phyloP scores from a whole-genome alignment of 371 early-diverging fungal genomes.

The Mucor saturninus region DNA sequence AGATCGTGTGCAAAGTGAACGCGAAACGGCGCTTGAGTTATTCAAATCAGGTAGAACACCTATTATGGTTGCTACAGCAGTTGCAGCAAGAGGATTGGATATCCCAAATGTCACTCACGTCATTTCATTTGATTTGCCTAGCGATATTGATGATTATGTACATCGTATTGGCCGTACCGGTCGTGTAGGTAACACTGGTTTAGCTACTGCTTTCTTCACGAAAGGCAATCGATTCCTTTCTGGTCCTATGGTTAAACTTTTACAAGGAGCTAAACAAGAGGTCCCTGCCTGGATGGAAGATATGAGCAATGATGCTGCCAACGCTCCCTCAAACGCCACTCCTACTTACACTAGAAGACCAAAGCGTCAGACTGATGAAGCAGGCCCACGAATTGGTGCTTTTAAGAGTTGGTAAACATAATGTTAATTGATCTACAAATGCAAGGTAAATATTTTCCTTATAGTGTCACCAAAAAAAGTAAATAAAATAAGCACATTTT shows the following conservation, averaged over 20 bases:
- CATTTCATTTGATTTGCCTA: slow-evolving; percentile 93
- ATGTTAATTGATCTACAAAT: not conserved
- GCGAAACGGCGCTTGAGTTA: slow-evolving; percentile 88
- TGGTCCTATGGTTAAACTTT: slow-evolving; percentile 72
- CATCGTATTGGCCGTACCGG: slow-evolving; percentile 95
- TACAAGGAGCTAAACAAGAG: slow-evolving; percentile 61
- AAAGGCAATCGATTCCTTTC: slow-evolving; percentile 86
- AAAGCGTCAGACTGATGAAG: slow-evolving; percentile 19
- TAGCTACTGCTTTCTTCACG: slow-evolving; percentile 96
- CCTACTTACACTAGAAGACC: not conserved
- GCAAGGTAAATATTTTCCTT: slow-evolving; percentile 1
- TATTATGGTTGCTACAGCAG: slow-evolving; percentile 99
- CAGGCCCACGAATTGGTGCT: slow-evolving; percentile 24
- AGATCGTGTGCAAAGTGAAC: slow-evolving; percentile 95
- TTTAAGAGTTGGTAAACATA: slow-evolving; percentile 13
- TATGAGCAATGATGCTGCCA: slow-evolving; percentile 16
- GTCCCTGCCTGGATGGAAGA: slow-evolving; percentile 71
- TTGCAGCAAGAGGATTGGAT: slow-evolving; percentile 98
- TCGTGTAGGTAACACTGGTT: slow-evolving; percentile 95
- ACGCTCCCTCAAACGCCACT: slow-evolving; percentile 10
- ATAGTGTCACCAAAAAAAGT: not conserved
- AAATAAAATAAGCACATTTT: not conserved
- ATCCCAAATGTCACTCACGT: slow-evolving; percentile 91
- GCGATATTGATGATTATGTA: slow-evolving; percentile 92
- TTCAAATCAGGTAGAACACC: slow-evolving; percentile 92